Percentiles rank a stretch among this genome's conserved stretches.
phyloP scores from a whole-genome alignment of 345 rosid species.

The Ceriops decandra region DNA sequence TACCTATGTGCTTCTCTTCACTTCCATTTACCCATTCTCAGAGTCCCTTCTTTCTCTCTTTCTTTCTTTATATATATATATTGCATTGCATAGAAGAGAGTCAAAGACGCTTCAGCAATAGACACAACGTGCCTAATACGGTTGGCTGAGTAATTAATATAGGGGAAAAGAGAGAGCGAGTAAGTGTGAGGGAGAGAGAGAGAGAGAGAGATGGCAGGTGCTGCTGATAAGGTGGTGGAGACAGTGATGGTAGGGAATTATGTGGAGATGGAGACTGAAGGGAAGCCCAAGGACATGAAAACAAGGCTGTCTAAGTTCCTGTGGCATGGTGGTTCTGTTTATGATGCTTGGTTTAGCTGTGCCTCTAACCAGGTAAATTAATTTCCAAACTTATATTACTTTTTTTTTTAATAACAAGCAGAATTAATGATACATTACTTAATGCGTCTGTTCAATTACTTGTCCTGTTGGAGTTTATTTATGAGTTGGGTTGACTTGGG shows the following conservation, averaged over 20 bases:
- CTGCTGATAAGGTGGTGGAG: conserved; percentile 79
- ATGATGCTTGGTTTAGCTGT: conserved; percentile 99
- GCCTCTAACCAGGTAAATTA: conserved; percentile 82
- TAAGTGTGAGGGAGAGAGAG: background rate
- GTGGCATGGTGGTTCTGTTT: conserved; percentile 96
- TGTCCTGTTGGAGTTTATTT: background rate
- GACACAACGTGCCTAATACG: no score
- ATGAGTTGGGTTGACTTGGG: background rate
- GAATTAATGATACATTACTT: no score
- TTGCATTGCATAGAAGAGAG: background rate
- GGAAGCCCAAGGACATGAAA: conserved; percentile 54
- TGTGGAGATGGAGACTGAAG: conserved; percentile 90
- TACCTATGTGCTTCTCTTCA: conserved; percentile 20
- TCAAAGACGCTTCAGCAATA: background rate
- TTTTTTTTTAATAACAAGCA: no score
- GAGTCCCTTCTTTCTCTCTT: background rate
- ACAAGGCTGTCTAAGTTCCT: conserved; percentile 60
- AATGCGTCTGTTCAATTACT: background rate
- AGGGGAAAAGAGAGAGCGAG: background rate
- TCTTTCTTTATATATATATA: background rate
- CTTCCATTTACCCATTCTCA: conserved; percentile 23
- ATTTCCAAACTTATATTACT: no score
- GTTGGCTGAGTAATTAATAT: no score
- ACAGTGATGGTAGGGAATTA: conserved; percentile 82
- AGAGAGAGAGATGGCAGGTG: conserved; percentile 26